Percentiles rank a stretch among this genome's conserved stretches.
These are phyloP conservation scores for Suillus cothurnatus DNA, from an alignment of 768 basidiomycete species.

Conservation along the genomic window DNA sequence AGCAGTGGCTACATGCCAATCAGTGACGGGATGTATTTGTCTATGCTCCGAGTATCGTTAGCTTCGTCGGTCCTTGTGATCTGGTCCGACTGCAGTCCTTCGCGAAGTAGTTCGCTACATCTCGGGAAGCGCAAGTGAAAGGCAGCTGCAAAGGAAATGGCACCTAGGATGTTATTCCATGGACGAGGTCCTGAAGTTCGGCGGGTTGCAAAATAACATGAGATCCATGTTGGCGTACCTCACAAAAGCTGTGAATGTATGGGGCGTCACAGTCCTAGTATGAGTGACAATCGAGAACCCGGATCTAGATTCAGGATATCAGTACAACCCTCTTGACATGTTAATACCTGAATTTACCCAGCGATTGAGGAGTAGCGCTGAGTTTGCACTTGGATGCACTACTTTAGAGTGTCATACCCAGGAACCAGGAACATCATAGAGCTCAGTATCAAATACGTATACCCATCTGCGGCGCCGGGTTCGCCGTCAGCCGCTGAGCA, in stretches of 20 bases:
- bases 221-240: background rate
- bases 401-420: slow-evolving; percentile 3
- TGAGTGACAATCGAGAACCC: background rate
- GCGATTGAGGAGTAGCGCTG: background rate
- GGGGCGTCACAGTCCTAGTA: background rate
- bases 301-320: background rate
- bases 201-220: slow-evolving; percentile 7
- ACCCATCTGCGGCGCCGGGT: background rate
- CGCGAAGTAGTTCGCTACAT: slow-evolving; percentile 71
- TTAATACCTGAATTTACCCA: slow-evolving; percentile 1
- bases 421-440: background rate
- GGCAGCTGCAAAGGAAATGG: slow-evolving; percentile 77
- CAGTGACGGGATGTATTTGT: slow-evolving; percentile 88
- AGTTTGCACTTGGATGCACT: background rate
- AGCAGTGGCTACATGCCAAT: slow-evolving; percentile 92
- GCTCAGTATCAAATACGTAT: slow-evolving; percentile 1
- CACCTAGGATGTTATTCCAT: slow-evolving; percentile 73
- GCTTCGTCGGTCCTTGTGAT: slow-evolving; percentile 77
- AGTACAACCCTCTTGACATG: background rate
- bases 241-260: background rate
- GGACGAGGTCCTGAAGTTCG: slow-evolving; percentile 62
- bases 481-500: background rate
- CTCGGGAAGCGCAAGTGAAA: slow-evolving; percentile 54
- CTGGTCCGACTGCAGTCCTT: slow-evolving; percentile 65
- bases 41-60: slow-evolving; percentile 87